A percentile compares a stretch with the other conserved stretches of the same genome.
phyloP scores from a whole-genome alignment of 148 eudicot genomes.

The Nepenthes gracilis region DNA sequence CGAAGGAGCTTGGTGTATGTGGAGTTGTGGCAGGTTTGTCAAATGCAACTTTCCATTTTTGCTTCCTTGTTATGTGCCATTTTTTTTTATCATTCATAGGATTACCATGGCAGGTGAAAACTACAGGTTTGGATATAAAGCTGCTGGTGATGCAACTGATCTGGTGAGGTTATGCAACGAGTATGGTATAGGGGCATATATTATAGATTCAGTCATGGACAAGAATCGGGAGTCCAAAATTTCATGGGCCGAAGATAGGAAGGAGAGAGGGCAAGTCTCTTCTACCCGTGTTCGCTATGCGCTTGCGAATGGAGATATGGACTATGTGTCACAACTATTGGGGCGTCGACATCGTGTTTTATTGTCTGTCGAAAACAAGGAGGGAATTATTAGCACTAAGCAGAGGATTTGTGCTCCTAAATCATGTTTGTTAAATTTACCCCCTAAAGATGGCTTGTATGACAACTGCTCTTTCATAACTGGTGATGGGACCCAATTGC shows the following conservation, averaged over 20 bases:
- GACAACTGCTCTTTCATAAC: slow-evolving; percentile 39
- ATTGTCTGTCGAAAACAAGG: slow-evolving; percentile 27
- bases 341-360: slow-evolving; percentile 92
- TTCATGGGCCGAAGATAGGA: slow-evolving; percentile 20
- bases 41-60: neutral
- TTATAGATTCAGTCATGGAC: slow-evolving; percentile 85
- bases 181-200: slow-evolving; percentile 57
- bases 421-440: slow-evolving; percentile 64
- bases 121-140: slow-evolving; percentile 89
- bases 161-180: slow-evolving; percentile 62
- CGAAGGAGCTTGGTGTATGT: slow-evolving; percentile 64
- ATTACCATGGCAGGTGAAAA: slow-evolving; percentile 56
- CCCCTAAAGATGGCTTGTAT: slow-evolving; percentile 81
- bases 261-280: slow-evolving; percentile 91
- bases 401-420: slow-evolving; percentile 35
- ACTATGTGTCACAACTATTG: slow-evolving; percentile 72
- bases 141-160: slow-evolving; percentile 80
- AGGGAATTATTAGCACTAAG: slow-evolving; percentile 19
- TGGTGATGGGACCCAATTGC: slow-evolving; percentile 30
- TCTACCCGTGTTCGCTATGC: slow-evolving; percentile 94
- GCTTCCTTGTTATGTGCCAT: neutral
- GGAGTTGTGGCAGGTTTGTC: slow-evolving; percentile 93
- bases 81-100: neutral
- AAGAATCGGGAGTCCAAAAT: slow-evolving; percentile 26
- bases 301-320: slow-evolving; percentile 66